Evolutionary conservation across 1,139 yeast genomes (phyloP), one percentile per base, ranked within the genome.

Genomic region (Blastobotrys serpentis): DNA sequence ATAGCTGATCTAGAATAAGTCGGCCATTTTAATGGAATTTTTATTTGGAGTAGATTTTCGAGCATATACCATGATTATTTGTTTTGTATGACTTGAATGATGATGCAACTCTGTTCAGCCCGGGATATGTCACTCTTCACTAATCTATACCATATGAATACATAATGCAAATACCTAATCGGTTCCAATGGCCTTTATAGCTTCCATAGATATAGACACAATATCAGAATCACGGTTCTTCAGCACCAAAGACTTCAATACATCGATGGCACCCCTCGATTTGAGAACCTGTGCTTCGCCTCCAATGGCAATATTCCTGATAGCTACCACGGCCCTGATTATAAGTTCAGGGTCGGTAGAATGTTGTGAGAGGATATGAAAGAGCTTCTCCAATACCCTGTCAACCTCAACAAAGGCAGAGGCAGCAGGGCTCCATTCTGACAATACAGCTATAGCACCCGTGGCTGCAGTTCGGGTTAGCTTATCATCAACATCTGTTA

Each of bases 381-480:
- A 19, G 25, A 58, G 44, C 21, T 51, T 46, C n/a, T 52, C 56
- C 25, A 61, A 42, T 11, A 61, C 51, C 37, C 55, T 51, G 22
- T 48, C 51, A 21, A 51, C 51, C 29, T 49, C 34, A 25, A 54
- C 54, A 52, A 67, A 51, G n/a, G 53, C 56, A 10, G 49, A 52
- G 3, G 60, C 62, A 1, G 68, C 65, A 2, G 67, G 66, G 7
- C 53, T 60, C 69, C 69, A 69, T 41, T 68, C 70, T 1, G 72
- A 57, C 2, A 71, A 56, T 44, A 64, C 60, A 2, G 75, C 75
- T 21, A 71, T 44, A 11, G 72, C 71, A 1, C 75, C 75, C 2
- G 70, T 60, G 1, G 73, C 74, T 0, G 76, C 75, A 3, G 55
- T 48, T 2, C 70, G 61, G 2, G 72, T 62, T 11, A 53, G 56